Percentiles rank a stretch among this genome's conserved stretches.
Evolutionary conservation across 2,329 filamentous ascomycete genomes (phyloP).

Genomic region (Colletotrichum lentis): DNA sequence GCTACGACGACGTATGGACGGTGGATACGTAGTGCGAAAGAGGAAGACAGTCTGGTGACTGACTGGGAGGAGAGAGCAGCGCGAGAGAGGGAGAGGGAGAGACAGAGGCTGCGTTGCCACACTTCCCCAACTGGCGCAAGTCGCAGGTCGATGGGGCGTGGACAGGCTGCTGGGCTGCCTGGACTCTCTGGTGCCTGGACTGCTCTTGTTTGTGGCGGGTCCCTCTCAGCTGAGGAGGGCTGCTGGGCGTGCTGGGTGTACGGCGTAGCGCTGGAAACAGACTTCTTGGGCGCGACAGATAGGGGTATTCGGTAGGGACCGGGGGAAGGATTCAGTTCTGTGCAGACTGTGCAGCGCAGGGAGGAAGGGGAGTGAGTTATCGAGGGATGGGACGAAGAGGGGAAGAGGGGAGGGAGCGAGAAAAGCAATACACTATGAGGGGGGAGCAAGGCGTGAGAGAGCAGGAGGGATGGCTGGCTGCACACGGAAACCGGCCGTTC

Average conservation of each 20-base stretch:
- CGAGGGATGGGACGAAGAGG: conserved; percentile 24
- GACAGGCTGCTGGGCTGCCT: conserved; percentile 1
- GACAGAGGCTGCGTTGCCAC: conserved; percentile 16
- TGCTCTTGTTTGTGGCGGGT: conserved; percentile 30
- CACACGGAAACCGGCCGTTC: conserved; percentile 6
- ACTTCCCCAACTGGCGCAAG: conserved; percentile 28
- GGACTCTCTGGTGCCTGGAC: neutral
- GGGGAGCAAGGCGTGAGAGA: neutral
- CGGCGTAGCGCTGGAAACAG: conserved; percentile 8
- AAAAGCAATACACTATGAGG: neutral
- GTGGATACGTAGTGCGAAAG: neutral
- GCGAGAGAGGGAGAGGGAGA: neutral
- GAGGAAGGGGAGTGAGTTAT: neutral
- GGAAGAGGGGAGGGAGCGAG: neutral
- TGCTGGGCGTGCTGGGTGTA: conserved; percentile 11
- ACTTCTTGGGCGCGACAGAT: neutral
- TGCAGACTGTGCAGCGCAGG: conserved; percentile 15
- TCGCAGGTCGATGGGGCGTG: conserved; percentile 33
- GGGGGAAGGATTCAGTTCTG: conserved; percentile 10
- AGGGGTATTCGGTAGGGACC: neutral
- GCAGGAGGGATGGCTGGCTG: neutral
- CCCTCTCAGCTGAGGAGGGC: conserved; percentile 18
- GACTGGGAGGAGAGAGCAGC: neutral
- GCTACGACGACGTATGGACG: neutral
- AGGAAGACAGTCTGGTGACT: too few relatives aligned